A percentile compares a stretch with the other conserved stretches of the same genome.
These are phyloP conservation scores for Nigrograna mackinnonii DNA, from an alignment of 2,329 filamentous ascomycete genomes.

Conservation along the genomic window DNA sequence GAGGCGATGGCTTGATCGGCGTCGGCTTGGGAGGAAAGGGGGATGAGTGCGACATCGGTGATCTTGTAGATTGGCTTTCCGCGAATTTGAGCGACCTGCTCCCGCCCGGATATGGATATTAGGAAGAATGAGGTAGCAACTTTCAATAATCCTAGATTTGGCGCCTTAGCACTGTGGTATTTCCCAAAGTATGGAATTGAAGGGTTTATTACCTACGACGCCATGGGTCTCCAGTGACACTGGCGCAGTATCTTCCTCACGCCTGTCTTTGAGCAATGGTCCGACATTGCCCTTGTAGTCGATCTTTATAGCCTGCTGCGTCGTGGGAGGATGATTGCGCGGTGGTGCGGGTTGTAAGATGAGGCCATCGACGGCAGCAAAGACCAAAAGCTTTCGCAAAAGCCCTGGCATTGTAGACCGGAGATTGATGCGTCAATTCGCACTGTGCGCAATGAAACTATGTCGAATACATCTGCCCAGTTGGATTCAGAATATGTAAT, in stretches of 20 bases:
- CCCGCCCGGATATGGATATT: slow-evolving; percentile 80
- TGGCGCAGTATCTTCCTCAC: slow-evolving; percentile 41
- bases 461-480: too few relatives aligned
- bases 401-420: slow-evolving; percentile 73
- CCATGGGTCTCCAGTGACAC: slow-evolving; percentile 51
- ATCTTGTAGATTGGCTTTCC: slow-evolving; percentile 84
- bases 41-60: slow-evolving; percentile 88
- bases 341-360: slow-evolving; percentile 72
- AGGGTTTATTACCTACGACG: slow-evolving; percentile 58
- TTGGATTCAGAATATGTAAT: too few relatives aligned
- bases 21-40: slow-evolving; percentile 74
- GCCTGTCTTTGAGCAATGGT: slow-evolving; percentile 46
- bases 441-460: too few relatives aligned
- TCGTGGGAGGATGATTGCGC: slow-evolving; percentile 57
- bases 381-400: slow-evolving; percentile 78
- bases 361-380: slow-evolving; percentile 80
- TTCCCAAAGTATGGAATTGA: not conserved
- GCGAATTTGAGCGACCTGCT: slow-evolving; percentile 86
- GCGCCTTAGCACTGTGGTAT: not conserved
- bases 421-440: too few relatives aligned
- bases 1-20: slow-evolving; percentile 72
- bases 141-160: slow-evolving; percentile 72
- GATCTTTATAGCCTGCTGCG: slow-evolving; percentile 64
- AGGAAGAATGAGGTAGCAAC: slow-evolving; percentile 83
- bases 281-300: slow-evolving; percentile 67